A percentile compares a stretch with the other conserved stretches of the same genome.
Conservation (phyloP, 371 early-diverging fungal genomes). For the Smittium mucronatum region DNA sequence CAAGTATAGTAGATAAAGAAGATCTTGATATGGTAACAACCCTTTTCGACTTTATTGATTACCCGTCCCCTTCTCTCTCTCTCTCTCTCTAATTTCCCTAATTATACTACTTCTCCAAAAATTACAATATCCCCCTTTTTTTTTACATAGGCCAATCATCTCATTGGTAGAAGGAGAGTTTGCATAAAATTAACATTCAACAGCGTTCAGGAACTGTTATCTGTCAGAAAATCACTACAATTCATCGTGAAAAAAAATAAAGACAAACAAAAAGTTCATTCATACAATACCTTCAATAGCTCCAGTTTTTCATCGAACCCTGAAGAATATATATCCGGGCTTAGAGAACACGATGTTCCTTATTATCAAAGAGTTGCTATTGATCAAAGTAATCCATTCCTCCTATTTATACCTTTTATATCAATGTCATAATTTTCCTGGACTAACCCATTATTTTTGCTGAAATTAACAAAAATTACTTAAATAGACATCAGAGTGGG, state of each 20-base stretch:
- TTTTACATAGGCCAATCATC: conserved; percentile 57
- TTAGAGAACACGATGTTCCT: conserved; percentile 90
- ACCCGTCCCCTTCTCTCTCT: neutral
- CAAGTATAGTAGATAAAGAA: conserved; percentile 56
- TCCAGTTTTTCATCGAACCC: conserved; percentile 19
- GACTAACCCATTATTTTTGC: neutral
- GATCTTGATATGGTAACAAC: conserved; percentile 59
- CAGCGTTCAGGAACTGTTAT: conserved; percentile 64
- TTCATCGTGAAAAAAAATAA: conserved; percentile 57
- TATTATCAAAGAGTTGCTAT: conserved; percentile 90
- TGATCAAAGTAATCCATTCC: conserved; percentile 65
- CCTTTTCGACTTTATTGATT: too few species aligned
- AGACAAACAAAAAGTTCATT: conserved; percentile 31
- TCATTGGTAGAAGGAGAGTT: conserved; percentile 55
- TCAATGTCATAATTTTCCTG: neutral
- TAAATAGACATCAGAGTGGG: conserved; percentile 81
- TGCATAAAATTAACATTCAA: conserved; percentile 69
- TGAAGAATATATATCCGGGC: conserved; percentile 53
- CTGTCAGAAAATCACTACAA: conserved; percentile 58
- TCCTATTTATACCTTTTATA: too few species aligned
- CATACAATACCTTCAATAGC: conserved; percentile 12
- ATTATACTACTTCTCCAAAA: neutral
- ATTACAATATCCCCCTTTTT: neutral
- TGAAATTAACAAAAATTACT: neutral
- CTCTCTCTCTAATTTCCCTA: neutral